phyloP scores from a whole-genome alignment of 1,284 basidiomycete species.

The Rhodotorula mucilaginosa region DNA sequence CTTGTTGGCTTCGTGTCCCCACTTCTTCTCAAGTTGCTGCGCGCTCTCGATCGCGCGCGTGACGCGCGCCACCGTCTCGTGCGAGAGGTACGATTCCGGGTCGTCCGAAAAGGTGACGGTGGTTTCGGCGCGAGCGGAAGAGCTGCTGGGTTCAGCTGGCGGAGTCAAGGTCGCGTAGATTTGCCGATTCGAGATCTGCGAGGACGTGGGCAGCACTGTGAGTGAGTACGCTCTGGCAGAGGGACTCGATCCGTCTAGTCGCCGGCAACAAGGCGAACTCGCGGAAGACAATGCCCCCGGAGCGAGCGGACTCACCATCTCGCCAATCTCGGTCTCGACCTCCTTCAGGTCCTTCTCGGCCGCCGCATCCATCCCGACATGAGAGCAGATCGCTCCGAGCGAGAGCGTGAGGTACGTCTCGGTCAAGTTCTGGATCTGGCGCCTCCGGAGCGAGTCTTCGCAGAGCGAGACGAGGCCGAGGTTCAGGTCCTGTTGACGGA shows the following conservation, averaged over 20 bases:
- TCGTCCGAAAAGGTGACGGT: slow-evolving; percentile 36
- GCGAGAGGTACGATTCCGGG: slow-evolving; percentile 32
- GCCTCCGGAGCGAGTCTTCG: slow-evolving; percentile 64
- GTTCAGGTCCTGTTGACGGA: slow-evolving; percentile 61
- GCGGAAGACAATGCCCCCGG: no score
- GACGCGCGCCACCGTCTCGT: slow-evolving; percentile 24
- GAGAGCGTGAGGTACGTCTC: slow-evolving; percentile 72
- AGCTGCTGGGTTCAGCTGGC: background rate
- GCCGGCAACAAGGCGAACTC: background rate
- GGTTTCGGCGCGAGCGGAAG: background rate
- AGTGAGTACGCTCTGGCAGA: background rate
- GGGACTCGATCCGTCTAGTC: background rate
- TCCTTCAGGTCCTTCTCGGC: slow-evolving; percentile 52
- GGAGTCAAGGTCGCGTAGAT: slow-evolving; percentile 23
- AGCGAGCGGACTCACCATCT: slow-evolving; percentile 60
- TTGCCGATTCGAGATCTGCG: slow-evolving; percentile 18
- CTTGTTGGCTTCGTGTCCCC: slow-evolving; percentile 6
- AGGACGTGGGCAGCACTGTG: background rate
- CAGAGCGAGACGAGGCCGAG: slow-evolving; percentile 65
- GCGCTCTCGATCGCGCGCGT: slow-evolving; percentile 26
- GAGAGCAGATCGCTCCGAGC: slow-evolving; percentile 64
- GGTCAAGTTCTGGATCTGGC: slow-evolving; percentile 71
- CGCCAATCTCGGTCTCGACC: slow-evolving; percentile 61
- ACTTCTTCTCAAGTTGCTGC: slow-evolving; percentile 9
- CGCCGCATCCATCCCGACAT: slow-evolving; percentile 57